Conservation (phyloP, 192 early-diverging fungal species). For the Coemansia sp. region DNA sequence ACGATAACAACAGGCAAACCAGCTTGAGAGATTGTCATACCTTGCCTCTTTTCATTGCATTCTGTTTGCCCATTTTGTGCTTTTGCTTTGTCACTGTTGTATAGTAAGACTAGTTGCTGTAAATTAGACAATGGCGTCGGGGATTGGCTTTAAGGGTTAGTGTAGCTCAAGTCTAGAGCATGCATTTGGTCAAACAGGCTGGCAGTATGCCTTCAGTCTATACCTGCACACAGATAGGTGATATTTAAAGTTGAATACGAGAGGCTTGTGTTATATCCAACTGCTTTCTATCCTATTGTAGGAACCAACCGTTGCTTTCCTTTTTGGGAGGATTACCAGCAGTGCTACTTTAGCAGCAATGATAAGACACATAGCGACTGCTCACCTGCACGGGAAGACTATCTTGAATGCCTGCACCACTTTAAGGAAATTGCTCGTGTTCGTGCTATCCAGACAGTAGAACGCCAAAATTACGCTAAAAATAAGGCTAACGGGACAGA, state of each 20-base stretch:
- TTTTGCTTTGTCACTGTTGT: neutral
- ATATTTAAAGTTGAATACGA: neutral
- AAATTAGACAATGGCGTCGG: conserved; percentile 37
- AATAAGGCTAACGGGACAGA: conserved; percentile 45
- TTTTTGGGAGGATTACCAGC: conserved; percentile 96
- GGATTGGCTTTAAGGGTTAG: conserved; percentile 51
- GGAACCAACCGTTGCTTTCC: conserved; percentile 90
- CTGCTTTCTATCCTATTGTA: conserved; percentile 21
- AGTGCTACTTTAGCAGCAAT: conserved; percentile 76
- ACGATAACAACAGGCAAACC: neutral
- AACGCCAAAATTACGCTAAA: conserved; percentile 47
- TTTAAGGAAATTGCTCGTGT: conserved; percentile 76
- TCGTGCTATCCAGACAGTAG: conserved; percentile 50
- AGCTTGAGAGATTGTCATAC: neutral
- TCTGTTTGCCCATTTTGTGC: neutral
- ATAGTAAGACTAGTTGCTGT: neutral
- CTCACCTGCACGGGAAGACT: conserved; percentile 81
- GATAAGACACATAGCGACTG: conserved; percentile 78
- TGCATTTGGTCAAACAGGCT: neutral
- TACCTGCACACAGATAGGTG: neutral
- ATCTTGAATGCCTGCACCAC: conserved; percentile 94
- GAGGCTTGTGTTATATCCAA: neutral
- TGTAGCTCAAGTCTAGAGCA: neutral
- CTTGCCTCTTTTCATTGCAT: neutral
- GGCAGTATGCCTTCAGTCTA: neutral